Base-by-base conservation (phyloP, 495 filamentous ascomycete genomes). In the Xylaria castorea region DNA sequence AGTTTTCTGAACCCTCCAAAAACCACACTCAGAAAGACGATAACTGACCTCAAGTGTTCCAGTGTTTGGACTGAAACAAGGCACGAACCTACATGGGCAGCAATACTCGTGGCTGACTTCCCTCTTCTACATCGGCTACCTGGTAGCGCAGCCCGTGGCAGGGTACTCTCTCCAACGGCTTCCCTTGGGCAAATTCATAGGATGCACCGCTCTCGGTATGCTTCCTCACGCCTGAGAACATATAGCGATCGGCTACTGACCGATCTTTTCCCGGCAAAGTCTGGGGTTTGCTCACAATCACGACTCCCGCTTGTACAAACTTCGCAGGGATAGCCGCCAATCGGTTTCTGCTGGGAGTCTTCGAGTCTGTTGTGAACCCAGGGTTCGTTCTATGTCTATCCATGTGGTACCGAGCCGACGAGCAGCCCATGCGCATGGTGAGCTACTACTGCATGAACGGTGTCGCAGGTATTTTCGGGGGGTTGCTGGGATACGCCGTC, bases 81-180 rank as follows among this genome's bases (percentile, higher is more conserved):
- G 83, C 6, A 87, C 87, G 0, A 64, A 86, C 46, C 71, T 90
- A 16, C 75, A 81, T 0, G 88, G 87, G 16, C 84, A 89, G 71
- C 84, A 91, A 36, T 90, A 89, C 75, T 86, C 86, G 25, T 91
- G 89, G 89, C 82, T 88, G 0, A 77, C 81, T 30, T 88, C 85
- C 1, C 86, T 89, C 36, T 89, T 89, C 76, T 89, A 89, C 73
- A 87, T 90, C 60, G 88, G 79, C 0, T 85, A 85, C 71, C 75
- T 90, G 20, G 67, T 89, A 53, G 84, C 85, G 12, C 86, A 89
- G 75, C 87, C 81, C 73, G 87, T 86, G 6, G 84, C 84, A 0
- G 86, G 85, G 11, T 83, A 86, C 66, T 75, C 86, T 11, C 78
- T 90, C 30, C 87, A 89, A 71, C 84, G 86, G 42, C 79, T 88